Conservation (phyloP, 371 early-diverging fungal genomes). For the Mucor ambiguus region DNA sequence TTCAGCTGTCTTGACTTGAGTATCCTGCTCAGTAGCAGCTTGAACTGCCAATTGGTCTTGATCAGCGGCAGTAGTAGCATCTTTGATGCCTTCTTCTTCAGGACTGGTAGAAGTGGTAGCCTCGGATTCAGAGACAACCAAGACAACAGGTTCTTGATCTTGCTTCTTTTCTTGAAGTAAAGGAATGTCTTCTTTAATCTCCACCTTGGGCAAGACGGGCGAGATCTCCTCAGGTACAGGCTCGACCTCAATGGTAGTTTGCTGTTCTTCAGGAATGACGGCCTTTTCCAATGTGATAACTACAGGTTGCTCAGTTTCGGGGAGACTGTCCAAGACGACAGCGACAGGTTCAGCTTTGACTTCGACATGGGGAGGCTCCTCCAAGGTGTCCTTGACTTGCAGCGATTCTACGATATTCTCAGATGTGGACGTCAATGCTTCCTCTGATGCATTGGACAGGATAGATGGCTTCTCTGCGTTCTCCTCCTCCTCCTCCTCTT, state of each 20-base stretch:
- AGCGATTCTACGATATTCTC: constrained; percentile 3
- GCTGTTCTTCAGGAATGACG: constrained; percentile 1
- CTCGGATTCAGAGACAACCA: constrained; percentile 5
- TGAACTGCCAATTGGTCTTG: neutral
- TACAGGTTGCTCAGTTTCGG: neutral
- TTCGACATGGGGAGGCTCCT: constrained; percentile 12
- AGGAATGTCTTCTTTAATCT: neutral
- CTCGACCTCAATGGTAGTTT: neutral
- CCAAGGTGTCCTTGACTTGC: neutral
- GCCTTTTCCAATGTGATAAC: constrained; percentile 1
- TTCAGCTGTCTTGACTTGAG: neutral
- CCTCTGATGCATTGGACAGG: constrained; percentile 2
- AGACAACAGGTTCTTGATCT: neutral
- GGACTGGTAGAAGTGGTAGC: neutral
- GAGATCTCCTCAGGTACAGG: constrained; percentile 6
- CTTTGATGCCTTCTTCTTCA: neutral
- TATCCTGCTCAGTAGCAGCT: neutral
- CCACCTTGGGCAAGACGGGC: neutral
- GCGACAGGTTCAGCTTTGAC: constrained; percentile 7
- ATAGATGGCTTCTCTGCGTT: neutral
- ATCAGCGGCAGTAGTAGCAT: neutral
- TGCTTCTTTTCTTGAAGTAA: constrained; percentile 7
- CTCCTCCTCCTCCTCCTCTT: neutral
- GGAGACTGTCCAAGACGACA: neutral
- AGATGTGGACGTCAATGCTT: neutral